A percentile compares a stretch with the other conserved stretches of the same genome.
phyloP scores from a whole-genome alignment of 129 eudicot species.

The Cynara cardunculus region DNA sequence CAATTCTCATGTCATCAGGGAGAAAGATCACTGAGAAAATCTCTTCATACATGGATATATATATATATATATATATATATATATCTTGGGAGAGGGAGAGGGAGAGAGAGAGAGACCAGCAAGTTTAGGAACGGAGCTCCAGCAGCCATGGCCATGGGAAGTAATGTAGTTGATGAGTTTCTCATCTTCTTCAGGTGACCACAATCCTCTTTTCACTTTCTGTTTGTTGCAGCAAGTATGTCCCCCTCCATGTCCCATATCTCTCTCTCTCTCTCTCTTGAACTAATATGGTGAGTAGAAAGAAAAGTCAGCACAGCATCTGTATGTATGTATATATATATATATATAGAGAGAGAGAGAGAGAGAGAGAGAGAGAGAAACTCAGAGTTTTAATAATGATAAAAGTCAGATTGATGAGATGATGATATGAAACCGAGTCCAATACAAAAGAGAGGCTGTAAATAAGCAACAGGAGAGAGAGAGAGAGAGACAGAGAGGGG shows the following conservation, averaged over 20 bases:
- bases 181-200: slow-evolving; percentile 95
- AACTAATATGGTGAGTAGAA: background rate
- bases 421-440: slow-evolving; percentile 28
- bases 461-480: background rate
- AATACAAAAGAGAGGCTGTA: slow-evolving; percentile 21
- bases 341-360: background rate
- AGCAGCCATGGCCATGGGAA: slow-evolving; percentile 78
- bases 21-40: slow-evolving; percentile 2
- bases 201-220: slow-evolving; percentile 75
- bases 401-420: slow-evolving; percentile 19
- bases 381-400: slow-evolving; percentile 8
- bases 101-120: slow-evolving; percentile 47
- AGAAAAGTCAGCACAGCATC: slow-evolving; percentile 26
- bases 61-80: background rate
- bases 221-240: slow-evolving; percentile 87
- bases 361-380: background rate
- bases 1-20: slow-evolving; percentile 12
- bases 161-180: slow-evolving; percentile 73
- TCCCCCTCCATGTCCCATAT: slow-evolving; percentile 59
- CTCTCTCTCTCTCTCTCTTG: background rate
- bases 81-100: background rate
- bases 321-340: background rate
- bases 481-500: slow-evolving; percentile 2
- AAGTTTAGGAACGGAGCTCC: slow-evolving; percentile 90
- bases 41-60: background rate